Evolutionary conservation across 768 basidiomycete genomes (phyloP), one percentile per base, ranked within the genome.

Genomic region (Cantharellus anzutake): DNA sequence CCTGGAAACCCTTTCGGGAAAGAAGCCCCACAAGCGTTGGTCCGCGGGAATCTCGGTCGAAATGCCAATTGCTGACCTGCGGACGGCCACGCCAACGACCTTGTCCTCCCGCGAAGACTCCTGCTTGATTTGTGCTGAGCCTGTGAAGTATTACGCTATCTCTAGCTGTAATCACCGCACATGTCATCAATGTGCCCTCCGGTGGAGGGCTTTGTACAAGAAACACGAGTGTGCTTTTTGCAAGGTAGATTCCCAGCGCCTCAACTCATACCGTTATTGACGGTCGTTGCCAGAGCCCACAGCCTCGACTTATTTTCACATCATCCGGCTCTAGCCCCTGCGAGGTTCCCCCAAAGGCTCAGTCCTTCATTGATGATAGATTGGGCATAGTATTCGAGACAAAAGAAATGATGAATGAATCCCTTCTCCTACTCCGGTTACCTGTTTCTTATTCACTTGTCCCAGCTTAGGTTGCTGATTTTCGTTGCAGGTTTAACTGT

Each of bases 81-180:
- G 20, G 20, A 29, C 20, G 20, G 20, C 20, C 20, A 29, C 20
- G 20, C 20, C 20, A 29, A 29, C 20, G 20, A 29, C 20, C 20
- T 29, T 29, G 20, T 29, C 20, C 44, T 11, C 44, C 29, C 44
- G 29, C 44, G 52, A 37, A 55, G 65, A 66, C 29, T 59, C 66
- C 20, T 97, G 94, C 72, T 94, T 82, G 79, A 97, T 97, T 70
- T 96, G 94, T 67, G 92, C 92, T 1, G 91, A 97, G 66, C 83
- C 84, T 3, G 82, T 94, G 70, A 91, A 86, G 67, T 94, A 89
- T 68, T 91, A 83, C 69, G 80, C 88, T 3, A 72, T 96, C 39
- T 84, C 92, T 16, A 79, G 84, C 59, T 99, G 94, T 72, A 89
- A 90, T 68, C 94, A 99, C 68, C 75, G 87, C 57, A 97, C 90